These are phyloP conservation scores for Rosa multiflora DNA, from an alignment of 306 rosid genomes.

Conservation along the genomic window DNA sequence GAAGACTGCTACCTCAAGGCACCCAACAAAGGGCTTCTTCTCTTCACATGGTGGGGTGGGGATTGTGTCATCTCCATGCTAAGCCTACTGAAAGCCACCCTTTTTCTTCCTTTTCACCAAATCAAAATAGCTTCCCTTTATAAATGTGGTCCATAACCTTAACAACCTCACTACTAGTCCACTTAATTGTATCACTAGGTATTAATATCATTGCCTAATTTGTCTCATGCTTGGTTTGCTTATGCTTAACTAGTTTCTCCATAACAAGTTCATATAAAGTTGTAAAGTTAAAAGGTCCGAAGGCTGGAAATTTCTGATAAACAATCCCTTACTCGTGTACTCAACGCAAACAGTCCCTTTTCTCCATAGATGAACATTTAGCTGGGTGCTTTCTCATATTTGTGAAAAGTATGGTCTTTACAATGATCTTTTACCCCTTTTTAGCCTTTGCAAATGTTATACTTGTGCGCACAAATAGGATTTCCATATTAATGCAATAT, in stretches of 20 bases:
- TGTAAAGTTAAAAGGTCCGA: neutral
- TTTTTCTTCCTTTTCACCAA: slow-evolving; percentile 33
- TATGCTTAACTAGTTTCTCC: slow-evolving; percentile 2
- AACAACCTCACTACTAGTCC: slow-evolving; percentile 7
- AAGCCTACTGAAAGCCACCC: slow-evolving; percentile 36
- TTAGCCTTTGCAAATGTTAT: neutral
- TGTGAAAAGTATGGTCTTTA: neutral
- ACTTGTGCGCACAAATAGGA: neutral
- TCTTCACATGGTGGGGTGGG: slow-evolving; percentile 66
- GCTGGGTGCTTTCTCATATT: neutral
- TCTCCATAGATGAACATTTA: neutral
- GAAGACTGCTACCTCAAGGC: slow-evolving; percentile 41
- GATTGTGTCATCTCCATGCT: slow-evolving; percentile 36
- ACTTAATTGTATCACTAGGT: neutral
- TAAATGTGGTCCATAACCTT: neutral
- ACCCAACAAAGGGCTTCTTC: slow-evolving; percentile 36
- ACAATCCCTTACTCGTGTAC: slow-evolving; percentile 15
- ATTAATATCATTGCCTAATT: slow-evolving; percentile 13
- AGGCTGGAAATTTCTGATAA: slow-evolving; percentile 17
- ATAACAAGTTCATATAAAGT: slow-evolving; percentile 2
- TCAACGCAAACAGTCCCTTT: slow-evolving; percentile 3
- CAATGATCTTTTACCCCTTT: neutral
- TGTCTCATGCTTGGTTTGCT: slow-evolving; percentile 22
- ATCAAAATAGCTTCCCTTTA: slow-evolving; percentile 34
- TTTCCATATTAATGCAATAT: neutral